Evolutionary conservation across 176 grass and related monocot genomes (phyloP).

Genomic region (Avena eriantha): DNA sequence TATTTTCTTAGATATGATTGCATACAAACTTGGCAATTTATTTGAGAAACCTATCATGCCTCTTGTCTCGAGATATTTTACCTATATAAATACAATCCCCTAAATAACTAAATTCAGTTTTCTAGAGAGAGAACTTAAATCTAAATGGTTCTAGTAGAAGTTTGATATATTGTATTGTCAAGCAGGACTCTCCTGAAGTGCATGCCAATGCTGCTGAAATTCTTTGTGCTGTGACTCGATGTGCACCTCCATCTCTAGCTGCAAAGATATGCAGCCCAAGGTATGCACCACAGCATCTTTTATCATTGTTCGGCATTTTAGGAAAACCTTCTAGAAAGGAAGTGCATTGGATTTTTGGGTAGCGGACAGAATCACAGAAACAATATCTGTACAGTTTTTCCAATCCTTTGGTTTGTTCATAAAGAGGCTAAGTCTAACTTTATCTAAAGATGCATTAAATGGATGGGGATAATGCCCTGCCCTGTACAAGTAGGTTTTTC

Average conservation of each 20-base stretch:
- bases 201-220: slow-evolving; percentile 96
- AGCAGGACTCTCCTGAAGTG: slow-evolving; percentile 96
- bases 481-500: background rate
- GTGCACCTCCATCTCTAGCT: slow-evolving; percentile 88
- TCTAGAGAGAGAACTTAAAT: background rate
- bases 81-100: background rate
- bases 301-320: background rate
- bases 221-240: slow-evolving; percentile 92
- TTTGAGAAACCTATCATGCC: background rate
- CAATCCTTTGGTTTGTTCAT: background rate
- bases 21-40: background rate
- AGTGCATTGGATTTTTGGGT: background rate
- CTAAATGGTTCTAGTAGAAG: slow-evolving; percentile 9
- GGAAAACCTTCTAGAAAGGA: slow-evolving; percentile 1
- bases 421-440: slow-evolving; percentile 1
- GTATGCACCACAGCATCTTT: slow-evolving; percentile 33
- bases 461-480: slow-evolving; percentile 7
- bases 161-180: slow-evolving; percentile 37
- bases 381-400: slow-evolving; percentile 9
- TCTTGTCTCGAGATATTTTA: slow-evolving; percentile 26
- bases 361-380: slow-evolving; percentile 17
- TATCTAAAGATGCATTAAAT: slow-evolving; percentile 30
- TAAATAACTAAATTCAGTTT: slow-evolving; percentile 27
- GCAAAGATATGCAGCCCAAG: slow-evolving; percentile 95
- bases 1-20: slow-evolving; percentile 38